Percentiles rank a stretch among this genome's conserved stretches.
phyloP scores from a whole-genome alignment of 352 stramenopile genomes.

The Globisporangium lucens region DNA sequence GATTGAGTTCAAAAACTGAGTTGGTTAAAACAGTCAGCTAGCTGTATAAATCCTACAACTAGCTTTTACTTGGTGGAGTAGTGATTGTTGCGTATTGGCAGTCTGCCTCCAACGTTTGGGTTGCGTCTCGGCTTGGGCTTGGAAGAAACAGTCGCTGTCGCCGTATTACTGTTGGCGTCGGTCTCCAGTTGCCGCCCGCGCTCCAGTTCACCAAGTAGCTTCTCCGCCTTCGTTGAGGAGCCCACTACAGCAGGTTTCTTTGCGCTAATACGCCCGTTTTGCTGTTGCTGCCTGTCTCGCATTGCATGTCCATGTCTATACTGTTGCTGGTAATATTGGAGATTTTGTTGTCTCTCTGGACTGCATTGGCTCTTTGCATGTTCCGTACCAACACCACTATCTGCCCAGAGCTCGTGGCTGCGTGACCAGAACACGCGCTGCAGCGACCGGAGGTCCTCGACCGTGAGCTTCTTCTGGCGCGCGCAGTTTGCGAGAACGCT shows the following conservation, averaged over 20 bases:
- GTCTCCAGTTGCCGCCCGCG: slow-evolving; percentile 15
- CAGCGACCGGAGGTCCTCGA: slow-evolving; percentile 29
- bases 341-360: not conserved
- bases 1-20: slow-evolving; percentile 30
- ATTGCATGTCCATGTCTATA: not conserved
- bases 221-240: not conserved
- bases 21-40: not conserved
- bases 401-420: slow-evolving; percentile 25
- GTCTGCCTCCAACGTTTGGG: not conserved
- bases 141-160: not conserved
- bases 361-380: not conserved
- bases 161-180: not conserved
- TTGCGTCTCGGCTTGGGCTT: slow-evolving; percentile 4
- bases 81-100: not conserved
- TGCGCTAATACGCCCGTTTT: not conserved
- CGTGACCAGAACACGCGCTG: slow-evolving; percentile 34
- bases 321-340: not conserved
- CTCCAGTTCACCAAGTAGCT: slow-evolving; percentile 19
- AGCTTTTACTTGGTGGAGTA: not conserved
- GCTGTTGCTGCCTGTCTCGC: not conserved
- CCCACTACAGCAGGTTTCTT: not conserved
- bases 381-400: not conserved
- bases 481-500: slow-evolving; percentile 30
- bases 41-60: not conserved
- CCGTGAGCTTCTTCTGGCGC: slow-evolving; percentile 27